Evolutionary conservation across 2,329 filamentous ascomycete genomes (phyloP).

Genomic region (Xylaria sp.): DNA sequence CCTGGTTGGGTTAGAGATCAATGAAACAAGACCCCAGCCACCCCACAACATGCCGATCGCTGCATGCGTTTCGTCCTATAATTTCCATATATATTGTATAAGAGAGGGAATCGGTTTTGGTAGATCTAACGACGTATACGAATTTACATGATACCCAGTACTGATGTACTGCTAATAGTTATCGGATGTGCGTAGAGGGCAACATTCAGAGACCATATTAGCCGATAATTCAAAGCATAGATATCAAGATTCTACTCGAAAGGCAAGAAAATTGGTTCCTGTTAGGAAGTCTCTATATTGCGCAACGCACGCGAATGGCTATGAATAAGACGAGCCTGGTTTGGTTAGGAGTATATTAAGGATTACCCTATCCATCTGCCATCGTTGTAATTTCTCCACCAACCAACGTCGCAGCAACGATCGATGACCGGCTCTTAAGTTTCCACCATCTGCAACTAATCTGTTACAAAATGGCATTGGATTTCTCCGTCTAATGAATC

Average conservation of each 20-base stretch:
- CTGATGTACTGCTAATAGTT: slow-evolving; percentile 1
- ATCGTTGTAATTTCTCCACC: slow-evolving; percentile 34
- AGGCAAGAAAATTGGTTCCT: background rate
- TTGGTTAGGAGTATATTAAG: slow-evolving; percentile 5
- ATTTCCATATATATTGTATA: slow-evolving; percentile 28
- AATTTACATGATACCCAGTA: slow-evolving; percentile 29
- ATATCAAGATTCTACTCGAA: background rate
- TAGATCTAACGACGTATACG: slow-evolving; percentile 10
- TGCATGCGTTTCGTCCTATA: background rate
- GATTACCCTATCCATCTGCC: background rate
- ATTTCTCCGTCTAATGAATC: slow-evolving; percentile 33
- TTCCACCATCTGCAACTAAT: background rate
- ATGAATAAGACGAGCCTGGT: background rate
- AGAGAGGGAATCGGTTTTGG: background rate
- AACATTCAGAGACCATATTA: background rate
- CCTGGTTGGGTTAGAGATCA: slow-evolving; percentile 46
- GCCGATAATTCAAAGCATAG: background rate
- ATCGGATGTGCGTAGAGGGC: background rate
- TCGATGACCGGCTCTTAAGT: background rate
- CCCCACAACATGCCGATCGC: background rate
- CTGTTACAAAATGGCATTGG: slow-evolving; percentile 28
- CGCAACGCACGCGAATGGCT: background rate
- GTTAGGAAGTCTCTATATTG: background rate
- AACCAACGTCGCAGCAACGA: slow-evolving; percentile 22
- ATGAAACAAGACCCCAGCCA: slow-evolving; percentile 10